Evolutionary conservation across 192 early-diverging fungal genomes (phyloP).

Genomic region (Podila horticola): DNA sequence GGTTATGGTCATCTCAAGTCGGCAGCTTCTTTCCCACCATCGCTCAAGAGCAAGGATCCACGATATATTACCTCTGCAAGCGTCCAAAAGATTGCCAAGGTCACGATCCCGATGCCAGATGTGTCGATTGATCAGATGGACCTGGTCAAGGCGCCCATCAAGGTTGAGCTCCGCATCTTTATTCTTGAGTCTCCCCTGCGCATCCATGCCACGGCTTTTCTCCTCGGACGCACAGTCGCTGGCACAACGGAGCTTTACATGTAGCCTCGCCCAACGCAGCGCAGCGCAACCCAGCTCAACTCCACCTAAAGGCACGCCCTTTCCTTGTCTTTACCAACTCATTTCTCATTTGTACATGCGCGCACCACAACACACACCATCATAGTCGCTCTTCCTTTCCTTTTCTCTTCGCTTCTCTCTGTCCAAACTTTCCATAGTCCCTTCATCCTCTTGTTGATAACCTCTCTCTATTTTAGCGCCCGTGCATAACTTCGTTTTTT

Average conservation of each 20-base stretch:
- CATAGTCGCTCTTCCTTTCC: neutral
- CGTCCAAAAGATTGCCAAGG: slow-evolving; percentile 48
- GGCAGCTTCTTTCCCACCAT: slow-evolving; percentile 27
- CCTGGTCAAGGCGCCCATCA: slow-evolving; percentile 40
- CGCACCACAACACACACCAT: neutral
- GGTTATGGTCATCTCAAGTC: slow-evolving; percentile 21
- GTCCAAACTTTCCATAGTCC: neutral
- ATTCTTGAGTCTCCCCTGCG: slow-evolving; percentile 34
- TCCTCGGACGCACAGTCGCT: slow-evolving; percentile 28
- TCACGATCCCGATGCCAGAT: slow-evolving; percentile 46
- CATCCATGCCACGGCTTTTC: slow-evolving; percentile 30
- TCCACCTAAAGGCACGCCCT: neutral
- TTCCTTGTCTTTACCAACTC: neutral
- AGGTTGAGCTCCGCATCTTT: slow-evolving; percentile 44
- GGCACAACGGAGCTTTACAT: slow-evolving; percentile 30
- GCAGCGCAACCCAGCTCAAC: too few relatives aligned
- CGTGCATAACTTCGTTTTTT: neutral
- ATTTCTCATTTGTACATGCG: neutral
- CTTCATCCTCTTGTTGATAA: neutral
- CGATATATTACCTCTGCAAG: slow-evolving; percentile 44
- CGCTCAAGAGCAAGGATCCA: slow-evolving; percentile 15
- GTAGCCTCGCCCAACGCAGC: neutral
- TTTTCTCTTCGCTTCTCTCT: neutral
- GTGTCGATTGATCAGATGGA: slow-evolving; percentile 48
- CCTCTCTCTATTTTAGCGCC: neutral